A percentile compares a stretch with the other conserved stretches of the same genome.
These are phyloP conservation scores for Sugiyamaella xylanicola DNA, from an alignment of 1,139 yeast species.

Conservation along the genomic window DNA sequence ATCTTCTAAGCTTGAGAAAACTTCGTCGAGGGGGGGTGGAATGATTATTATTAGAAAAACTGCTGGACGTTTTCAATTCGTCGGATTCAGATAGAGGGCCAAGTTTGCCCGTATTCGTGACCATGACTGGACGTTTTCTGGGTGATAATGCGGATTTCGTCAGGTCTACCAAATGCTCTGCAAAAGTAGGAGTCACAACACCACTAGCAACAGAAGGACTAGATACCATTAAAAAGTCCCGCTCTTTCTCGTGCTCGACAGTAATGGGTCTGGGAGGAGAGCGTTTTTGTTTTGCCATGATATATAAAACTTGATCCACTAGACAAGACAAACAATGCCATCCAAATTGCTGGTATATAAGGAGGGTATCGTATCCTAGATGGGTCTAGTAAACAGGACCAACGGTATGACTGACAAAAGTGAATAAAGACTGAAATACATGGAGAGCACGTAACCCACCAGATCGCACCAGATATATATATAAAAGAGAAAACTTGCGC, in stretches of 20 bases:
- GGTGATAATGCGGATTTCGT: conserved; percentile 19
- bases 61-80: conserved; percentile 12
- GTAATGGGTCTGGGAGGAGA: conserved; percentile 17
- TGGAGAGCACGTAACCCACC: neutral
- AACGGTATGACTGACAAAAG: no score
- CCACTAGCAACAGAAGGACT: conserved; percentile 23
- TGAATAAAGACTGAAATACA: no score
- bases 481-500: neutral
- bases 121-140: conserved; percentile 23
- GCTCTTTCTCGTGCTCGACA: conserved; percentile 19
- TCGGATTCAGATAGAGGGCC: conserved; percentile 3
- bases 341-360: neutral
- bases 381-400: no score
- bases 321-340: neutral
- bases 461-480: neutral
- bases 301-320: neutral
- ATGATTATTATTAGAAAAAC: conserved; percentile 18
- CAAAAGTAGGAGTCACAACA: conserved; percentile 23
- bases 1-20: conserved; percentile 9
- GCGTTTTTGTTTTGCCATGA: conserved; percentile 16
- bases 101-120: neutral
- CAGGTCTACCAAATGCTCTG: conserved; percentile 18
- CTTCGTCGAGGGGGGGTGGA: conserved; percentile 4
- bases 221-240: neutral
- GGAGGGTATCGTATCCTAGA: neutral